phyloP scores from a whole-genome alignment of 2,329 filamentous ascomycete species.

The Fusarium brachygibbosum region DNA sequence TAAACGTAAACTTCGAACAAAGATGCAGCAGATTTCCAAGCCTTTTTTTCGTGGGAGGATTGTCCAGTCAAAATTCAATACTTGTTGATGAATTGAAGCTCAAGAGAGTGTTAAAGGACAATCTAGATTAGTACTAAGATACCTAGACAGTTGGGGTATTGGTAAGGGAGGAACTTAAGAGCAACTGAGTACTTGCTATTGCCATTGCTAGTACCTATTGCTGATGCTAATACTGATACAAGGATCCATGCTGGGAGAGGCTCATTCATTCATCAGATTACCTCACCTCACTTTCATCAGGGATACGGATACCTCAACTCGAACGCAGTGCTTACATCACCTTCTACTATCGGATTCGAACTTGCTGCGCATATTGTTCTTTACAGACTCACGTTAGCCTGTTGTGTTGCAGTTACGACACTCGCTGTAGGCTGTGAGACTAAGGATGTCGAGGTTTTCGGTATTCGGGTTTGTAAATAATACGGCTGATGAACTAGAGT shows the following conservation, averaged over 20 bases:
- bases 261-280: constrained; percentile 16
- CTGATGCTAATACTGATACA: not conserved
- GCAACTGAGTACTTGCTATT: not conserved
- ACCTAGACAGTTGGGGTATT: not conserved
- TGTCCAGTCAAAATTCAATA: not conserved
- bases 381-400: constrained; percentile 9
- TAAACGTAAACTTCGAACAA: constrained; percentile 19
- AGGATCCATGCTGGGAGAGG: constrained; percentile 7
- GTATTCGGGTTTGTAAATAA: constrained; percentile 21
- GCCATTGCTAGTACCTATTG: not conserved
- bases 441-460: constrained; percentile 14
- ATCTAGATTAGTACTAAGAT: too few species aligned
- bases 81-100: not conserved
- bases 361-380: constrained; percentile 5
- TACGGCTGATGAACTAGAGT: not conserved
- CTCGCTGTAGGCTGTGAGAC: constrained; percentile 8
- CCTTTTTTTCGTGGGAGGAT: not conserved
- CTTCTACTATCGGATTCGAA: constrained; percentile 25
- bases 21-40: constrained; percentile 3
- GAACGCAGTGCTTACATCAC: constrained; percentile 35
- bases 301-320: constrained; percentile 7
- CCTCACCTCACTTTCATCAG: constrained; percentile 17
- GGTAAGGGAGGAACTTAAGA: constrained; percentile 10
- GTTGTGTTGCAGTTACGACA: constrained; percentile 12
- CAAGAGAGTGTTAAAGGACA: not conserved